Conservation (phyloP, 768 basidiomycete genomes). For the Auricularia cornea region DNA sequence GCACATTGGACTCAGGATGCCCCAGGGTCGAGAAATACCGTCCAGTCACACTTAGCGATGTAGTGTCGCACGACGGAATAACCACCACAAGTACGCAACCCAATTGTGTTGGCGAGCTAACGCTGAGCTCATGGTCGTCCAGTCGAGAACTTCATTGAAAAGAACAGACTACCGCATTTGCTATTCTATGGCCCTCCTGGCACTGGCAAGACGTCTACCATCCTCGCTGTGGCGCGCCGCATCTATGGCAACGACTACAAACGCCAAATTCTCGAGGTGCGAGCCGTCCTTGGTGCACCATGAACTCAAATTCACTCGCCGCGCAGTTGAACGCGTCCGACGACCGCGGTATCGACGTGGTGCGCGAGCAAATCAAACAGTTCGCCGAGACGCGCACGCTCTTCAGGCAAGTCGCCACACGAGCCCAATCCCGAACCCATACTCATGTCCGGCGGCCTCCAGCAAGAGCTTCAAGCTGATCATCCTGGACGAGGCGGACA, state of each 20-base stretch:
- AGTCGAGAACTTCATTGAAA: constrained; percentile 97
- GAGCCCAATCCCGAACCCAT: too few species aligned
- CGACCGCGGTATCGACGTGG: constrained; percentile 97
- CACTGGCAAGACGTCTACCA: constrained; percentile 97
- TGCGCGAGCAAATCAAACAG: constrained; percentile 97
- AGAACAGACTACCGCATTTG: constrained; percentile 88
- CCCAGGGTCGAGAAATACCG: constrained; percentile 96
- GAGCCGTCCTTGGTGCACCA: constrained; percentile 7
- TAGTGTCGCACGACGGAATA: constrained; percentile 95
- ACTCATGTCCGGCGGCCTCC: constrained; percentile 16
- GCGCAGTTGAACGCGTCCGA: constrained; percentile 91
- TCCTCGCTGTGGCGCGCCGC: constrained; percentile 87
- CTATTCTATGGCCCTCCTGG: constrained; percentile 98
- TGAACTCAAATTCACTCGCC: not conserved
- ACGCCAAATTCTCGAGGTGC: constrained; percentile 91
- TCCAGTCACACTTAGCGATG: constrained; percentile 83
- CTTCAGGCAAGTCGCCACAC: constrained; percentile 25
- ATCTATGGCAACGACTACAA: constrained; percentile 83
- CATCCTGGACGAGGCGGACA: constrained; percentile 98
- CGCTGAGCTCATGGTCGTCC: not conserved
- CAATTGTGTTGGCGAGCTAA: not conserved
- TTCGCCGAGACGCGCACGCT: constrained; percentile 94
- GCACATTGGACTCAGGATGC: too few species aligned
- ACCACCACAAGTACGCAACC: constrained; percentile 77
- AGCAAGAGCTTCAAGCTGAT: constrained; percentile 96